phyloP scores from a whole-genome alignment of 345 rosid genomes.

The Salix caprea region DNA sequence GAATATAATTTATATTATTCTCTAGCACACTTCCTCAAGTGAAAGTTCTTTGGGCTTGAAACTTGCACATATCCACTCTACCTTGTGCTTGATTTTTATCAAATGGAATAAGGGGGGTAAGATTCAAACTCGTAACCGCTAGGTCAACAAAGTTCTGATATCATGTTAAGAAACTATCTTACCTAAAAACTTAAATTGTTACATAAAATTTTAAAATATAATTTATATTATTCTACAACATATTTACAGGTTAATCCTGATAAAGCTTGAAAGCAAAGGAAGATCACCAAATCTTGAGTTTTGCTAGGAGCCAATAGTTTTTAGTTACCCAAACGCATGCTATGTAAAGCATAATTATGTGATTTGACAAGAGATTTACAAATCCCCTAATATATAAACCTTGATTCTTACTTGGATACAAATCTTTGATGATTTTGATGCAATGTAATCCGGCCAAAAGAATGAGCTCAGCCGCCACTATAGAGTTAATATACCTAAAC shows the following conservation, averaged over 20 bases:
- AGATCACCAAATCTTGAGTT: background rate
- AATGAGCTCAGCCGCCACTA: slow-evolving; percentile 42
- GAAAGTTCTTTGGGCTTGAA: too few species aligned
- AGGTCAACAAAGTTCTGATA: too few species aligned
- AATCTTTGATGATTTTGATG: slow-evolving; percentile 4
- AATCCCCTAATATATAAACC: background rate
- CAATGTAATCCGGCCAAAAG: slow-evolving; percentile 26
- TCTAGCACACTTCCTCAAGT: too few species aligned
- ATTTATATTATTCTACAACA: too few species aligned
- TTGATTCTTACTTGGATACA: background rate
- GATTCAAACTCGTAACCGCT: too few species aligned
- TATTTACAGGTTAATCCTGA: background rate
- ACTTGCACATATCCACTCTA: too few species aligned
- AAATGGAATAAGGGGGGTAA: too few species aligned
- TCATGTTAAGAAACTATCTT: background rate
- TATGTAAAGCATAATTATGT: background rate
- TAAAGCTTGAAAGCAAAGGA: background rate
- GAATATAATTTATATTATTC: too few species aligned
- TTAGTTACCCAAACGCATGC: background rate
- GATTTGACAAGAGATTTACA: background rate
- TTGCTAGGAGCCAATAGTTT: background rate
- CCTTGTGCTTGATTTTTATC: too few species aligned
- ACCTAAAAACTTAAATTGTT: too few species aligned
- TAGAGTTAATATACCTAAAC: slow-evolving; percentile 21
- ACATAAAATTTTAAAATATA: accelerated